Evolutionary conservation across 495 filamentous ascomycete species (phyloP), one percentile per base, ranked within the genome.

Genomic region (Xylaria sp.): DNA sequence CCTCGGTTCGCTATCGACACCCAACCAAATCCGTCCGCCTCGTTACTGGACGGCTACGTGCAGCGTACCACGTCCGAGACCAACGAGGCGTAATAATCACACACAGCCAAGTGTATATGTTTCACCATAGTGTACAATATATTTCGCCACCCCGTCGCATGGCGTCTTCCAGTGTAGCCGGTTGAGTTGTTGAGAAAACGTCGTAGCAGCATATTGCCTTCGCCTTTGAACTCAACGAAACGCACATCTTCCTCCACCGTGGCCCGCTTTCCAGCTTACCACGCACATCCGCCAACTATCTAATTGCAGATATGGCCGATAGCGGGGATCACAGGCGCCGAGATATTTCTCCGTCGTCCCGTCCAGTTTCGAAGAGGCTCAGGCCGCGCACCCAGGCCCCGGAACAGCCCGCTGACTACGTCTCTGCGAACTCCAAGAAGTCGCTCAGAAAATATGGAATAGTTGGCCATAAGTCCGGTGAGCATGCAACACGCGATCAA

Each of bases 1-100:
- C 8, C 29, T 50, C 17, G 31, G 35, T 21, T 61, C 48, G 24
- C 29, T 71, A 19, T 50, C 24, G 43, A 68, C 37, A 72, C 64
- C 70, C 70, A 72, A 67, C 61, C 63, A 72, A 62, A 70, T 70
- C 40, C 37, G 31, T 48, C 33, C 24, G 68, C 52, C 46, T 69
- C 59, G 65, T 69, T 59, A 77, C 19, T 73, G 64, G 71, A 73
- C 74, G 70, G 64, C 61, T 73, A 74, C 73, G 52, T 72, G 68
- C 73, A 75, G 67, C 63, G 57, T 67, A 72, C 68, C 65, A 68
- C 64, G 69, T 29, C 33, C 43, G 31, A 17, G 31, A 29, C 33
- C 43, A 52, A 62, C 67, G 44, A 58, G 68, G 35, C 58, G 59
- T 40, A 43, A 44, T 41, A 35, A 11, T 62, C 35, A 1, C 68